Evolutionary conservation across 1,284 basidiomycete species (phyloP).

Genomic region (Malassezia nana): DNA sequence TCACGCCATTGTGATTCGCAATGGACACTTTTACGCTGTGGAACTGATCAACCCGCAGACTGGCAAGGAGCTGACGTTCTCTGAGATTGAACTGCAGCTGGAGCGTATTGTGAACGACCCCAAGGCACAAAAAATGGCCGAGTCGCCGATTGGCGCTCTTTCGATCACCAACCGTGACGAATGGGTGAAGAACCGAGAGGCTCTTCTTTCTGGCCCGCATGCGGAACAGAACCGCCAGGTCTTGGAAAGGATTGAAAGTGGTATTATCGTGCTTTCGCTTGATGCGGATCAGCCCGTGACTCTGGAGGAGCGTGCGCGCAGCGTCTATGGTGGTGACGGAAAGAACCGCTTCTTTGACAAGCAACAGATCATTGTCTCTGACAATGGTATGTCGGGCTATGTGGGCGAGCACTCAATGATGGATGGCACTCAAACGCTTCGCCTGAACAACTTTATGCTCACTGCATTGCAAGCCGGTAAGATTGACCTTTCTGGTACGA

Average conservation of each 20-base stretch:
- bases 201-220: conserved; percentile 53
- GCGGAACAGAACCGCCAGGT: conserved; percentile 58
- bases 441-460: conserved; percentile 87
- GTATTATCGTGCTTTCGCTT: conserved; percentile 75
- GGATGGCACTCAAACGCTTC: conserved; percentile 90
- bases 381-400: conserved; percentile 91
- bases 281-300: conserved; percentile 71
- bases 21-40: conserved; percentile 81
- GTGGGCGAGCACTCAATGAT: conserved; percentile 90
- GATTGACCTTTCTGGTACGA: conserved; percentile 56
- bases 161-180: conserved; percentile 79
- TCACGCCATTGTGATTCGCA: conserved; percentile 79
- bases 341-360: conserved; percentile 95
- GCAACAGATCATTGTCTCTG: conserved; percentile 60
- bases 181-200: conserved; percentile 65
- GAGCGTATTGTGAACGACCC: conserved; percentile 63
- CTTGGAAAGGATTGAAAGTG: conserved; percentile 75
- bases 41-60: conserved; percentile 52
- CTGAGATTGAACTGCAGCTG: conserved; percentile 73
- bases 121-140: conserved; percentile 57
- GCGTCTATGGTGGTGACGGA: conserved; percentile 75
- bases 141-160: conserved; percentile 64
- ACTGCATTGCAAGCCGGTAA: conserved; percentile 68
- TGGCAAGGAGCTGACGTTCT: conserved; percentile 60
- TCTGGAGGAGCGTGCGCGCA: conserved; percentile 61